Conservation (phyloP, 2,329 filamentous ascomycete species). For the Colletotrichum sp. region DNA sequence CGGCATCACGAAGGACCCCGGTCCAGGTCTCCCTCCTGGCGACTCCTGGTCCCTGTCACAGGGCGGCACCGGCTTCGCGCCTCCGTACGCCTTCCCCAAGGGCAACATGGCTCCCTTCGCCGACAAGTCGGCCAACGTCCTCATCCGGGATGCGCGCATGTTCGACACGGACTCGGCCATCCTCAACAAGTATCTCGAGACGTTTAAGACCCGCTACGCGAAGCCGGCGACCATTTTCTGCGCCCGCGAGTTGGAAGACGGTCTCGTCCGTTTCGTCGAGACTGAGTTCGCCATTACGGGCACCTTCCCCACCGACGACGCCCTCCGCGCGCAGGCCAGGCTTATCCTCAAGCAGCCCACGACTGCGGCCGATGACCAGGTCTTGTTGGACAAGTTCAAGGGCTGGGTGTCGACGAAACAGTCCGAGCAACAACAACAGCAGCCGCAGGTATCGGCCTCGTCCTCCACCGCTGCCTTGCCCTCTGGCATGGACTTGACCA, state of each 20-base stretch:
- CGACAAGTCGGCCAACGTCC: conserved; percentile 29
- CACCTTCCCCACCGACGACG: conserved; percentile 52
- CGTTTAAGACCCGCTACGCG: conserved; percentile 46
- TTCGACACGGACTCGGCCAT: conserved; percentile 49
- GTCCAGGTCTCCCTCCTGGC: conserved; percentile 53
- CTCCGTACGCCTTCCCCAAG: conserved; percentile 57
- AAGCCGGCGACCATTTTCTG: conserved; percentile 61
- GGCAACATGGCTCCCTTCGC: conserved; percentile 25
- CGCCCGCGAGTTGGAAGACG: conserved; percentile 62
- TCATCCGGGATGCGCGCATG: conserved; percentile 40
- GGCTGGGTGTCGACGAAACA: conserved; percentile 40
- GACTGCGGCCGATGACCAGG: conserved; percentile 60
- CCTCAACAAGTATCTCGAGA: conserved; percentile 53
- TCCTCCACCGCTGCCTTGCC: conserved; percentile 22
- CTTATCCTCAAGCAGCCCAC: conserved; percentile 49
- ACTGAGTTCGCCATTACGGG: conserved; percentile 41
- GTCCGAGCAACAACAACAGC: background rate
- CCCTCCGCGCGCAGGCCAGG: conserved; percentile 50
- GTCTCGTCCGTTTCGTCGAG: conserved; percentile 54
- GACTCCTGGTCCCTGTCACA: conserved; percentile 52
- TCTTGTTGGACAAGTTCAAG: conserved; percentile 60
- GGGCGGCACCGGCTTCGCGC: conserved; percentile 60
- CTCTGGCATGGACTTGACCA: conserved; percentile 37
- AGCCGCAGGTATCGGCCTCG: background rate
- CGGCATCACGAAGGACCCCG: conserved; percentile 54